Conservation (phyloP, 768 basidiomycete genomes). For the Boletus patriciae region DNA sequence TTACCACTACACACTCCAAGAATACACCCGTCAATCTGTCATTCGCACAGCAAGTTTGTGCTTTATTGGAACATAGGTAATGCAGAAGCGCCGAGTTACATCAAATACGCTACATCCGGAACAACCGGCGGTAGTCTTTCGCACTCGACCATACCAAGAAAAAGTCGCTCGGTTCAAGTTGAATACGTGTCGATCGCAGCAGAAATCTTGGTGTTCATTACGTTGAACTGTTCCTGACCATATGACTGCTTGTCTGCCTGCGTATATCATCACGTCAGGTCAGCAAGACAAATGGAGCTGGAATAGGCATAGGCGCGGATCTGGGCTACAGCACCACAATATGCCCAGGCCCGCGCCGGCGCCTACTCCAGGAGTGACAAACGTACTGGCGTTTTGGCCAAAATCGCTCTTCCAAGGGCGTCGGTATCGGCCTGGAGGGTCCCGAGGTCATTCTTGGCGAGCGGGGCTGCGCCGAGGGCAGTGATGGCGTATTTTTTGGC, state of each 20-base stretch:
- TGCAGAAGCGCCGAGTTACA: not conserved
- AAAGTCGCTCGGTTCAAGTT: not conserved
- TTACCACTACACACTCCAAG: too few species aligned
- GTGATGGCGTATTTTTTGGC: not conserved
- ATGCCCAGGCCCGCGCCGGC: not conserved
- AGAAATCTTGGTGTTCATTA: not conserved
- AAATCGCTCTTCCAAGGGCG: not conserved
- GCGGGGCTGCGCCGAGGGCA: accelerated
- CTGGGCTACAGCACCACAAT: too few species aligned
- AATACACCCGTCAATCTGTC: too few species aligned
- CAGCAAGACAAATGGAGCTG: too few species aligned
- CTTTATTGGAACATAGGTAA: not conserved
- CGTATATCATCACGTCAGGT: not conserved
- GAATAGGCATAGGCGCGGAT: not conserved
- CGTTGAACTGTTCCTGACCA: accelerated
- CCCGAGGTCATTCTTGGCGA: not conserved
- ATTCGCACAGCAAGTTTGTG: too few species aligned
- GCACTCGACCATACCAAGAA: not conserved
- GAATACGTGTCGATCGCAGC: not conserved
- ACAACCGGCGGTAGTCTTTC: too few species aligned
- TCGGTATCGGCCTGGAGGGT: not conserved
- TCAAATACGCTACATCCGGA: not conserved
- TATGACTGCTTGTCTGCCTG: not conserved
- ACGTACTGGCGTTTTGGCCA: conserved; percentile 1
- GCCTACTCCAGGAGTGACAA: not conserved